Conservation (phyloP, 2,329 filamentous ascomycete species). For the Aureobasidium uvarum region DNA sequence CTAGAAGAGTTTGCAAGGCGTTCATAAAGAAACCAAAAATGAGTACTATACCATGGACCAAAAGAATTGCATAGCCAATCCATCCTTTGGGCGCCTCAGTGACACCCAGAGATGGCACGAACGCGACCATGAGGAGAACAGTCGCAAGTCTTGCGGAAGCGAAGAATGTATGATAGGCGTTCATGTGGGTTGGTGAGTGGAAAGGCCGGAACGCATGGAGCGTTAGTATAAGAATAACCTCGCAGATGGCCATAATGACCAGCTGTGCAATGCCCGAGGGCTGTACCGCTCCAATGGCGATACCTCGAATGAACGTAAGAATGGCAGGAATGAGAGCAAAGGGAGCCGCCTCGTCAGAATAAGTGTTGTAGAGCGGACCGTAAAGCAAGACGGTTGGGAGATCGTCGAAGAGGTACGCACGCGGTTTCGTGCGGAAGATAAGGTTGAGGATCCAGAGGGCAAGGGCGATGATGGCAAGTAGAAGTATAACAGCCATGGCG, state of each 20-base stretch:
- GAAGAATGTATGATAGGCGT: constrained; percentile 88
- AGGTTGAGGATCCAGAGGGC: constrained; percentile 76
- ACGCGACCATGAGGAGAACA: constrained; percentile 57
- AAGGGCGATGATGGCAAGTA: constrained; percentile 70
- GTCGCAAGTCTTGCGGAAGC: constrained; percentile 72
- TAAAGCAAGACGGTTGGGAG: constrained; percentile 85
- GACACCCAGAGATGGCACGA: constrained; percentile 78
- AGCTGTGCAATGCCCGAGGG: constrained; percentile 91
- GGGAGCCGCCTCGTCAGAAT: constrained; percentile 85
- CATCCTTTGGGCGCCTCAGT: constrained; percentile 80
- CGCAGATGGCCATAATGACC: constrained; percentile 87
- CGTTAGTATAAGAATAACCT: constrained; percentile 84
- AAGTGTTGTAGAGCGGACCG: constrained; percentile 95
- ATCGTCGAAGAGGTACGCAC: constrained; percentile 89
- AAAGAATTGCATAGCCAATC: constrained; percentile 88
- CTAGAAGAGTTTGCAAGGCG: constrained; percentile 82
- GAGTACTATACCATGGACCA: constrained; percentile 80
- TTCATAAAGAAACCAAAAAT: constrained; percentile 93
- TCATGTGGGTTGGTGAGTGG: constrained; percentile 91
- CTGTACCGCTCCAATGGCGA: constrained; percentile 90
- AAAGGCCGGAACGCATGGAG: constrained; percentile 89
- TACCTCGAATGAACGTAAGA: constrained; percentile 78
- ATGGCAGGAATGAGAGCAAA: constrained; percentile 87
- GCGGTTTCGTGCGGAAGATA: constrained; percentile 76
- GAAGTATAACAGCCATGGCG: constrained; percentile 69